Base-by-base conservation (phyloP, 129 eudicot genomes). In the Tanacetum coccineum region DNA sequence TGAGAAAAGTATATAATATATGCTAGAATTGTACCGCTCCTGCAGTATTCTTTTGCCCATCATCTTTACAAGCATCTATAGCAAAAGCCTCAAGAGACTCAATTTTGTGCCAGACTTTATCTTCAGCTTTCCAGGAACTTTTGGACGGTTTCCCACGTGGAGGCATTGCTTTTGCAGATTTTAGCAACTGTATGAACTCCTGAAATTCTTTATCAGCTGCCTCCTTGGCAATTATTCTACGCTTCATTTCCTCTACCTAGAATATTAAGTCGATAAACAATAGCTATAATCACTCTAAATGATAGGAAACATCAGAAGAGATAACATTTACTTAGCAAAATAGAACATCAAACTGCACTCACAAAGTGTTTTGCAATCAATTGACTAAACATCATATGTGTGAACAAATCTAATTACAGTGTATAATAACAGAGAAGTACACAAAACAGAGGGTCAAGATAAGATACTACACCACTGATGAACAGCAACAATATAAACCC, bases 41-140 rank as follows among this genome's bases (percentile, higher is more conserved):
- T 36, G 95, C 95, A 45, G 79, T 81, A 70, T 76, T 87, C 81
- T 76, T 86, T 86, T 93, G 87, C 42, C 63, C 82, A 39, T 88
- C 98, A 67, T 72, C 81, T 72, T 70, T 73, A 81, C 87, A 86
- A 75, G 77, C 76, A 75, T 88, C 98, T 70, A 86, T 72, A 18
- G 95, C 95, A 86, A 81, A 93, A 65, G 98, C 89, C 80, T 83
- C 82, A 70, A 93, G 96, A 72, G 92, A 82, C 74, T 84, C 82
- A 5, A 93, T 88, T 57, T 68, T 85, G 48, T 82, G 74, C 82
- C 87, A 76, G 65, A 62, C 68, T 67, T 76, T 85, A 66, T 88
- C 95, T 58, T 84, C 91, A 70, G 70, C 56, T 51, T 61, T 71
- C 98, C 98, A 93, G n/a, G 85, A 76, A 18, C 83, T 82, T 83